These are phyloP conservation scores for Brettanomyces nanus DNA, from an alignment of 805 yeast species.

Conservation along the genomic window DNA sequence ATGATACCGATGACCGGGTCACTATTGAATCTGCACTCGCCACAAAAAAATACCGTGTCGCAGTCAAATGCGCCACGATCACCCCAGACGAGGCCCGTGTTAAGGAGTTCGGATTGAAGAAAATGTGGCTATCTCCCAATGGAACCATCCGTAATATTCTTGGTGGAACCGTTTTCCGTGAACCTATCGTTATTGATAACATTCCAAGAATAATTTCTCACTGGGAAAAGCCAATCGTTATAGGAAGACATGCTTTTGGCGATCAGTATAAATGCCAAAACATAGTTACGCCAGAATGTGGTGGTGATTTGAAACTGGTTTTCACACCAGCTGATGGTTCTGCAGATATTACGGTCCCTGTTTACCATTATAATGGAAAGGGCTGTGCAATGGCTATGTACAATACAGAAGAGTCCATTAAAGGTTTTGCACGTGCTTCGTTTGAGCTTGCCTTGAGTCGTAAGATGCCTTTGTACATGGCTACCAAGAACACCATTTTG, in stretches of 20 bases:
- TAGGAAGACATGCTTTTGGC: slow-evolving; percentile 96
- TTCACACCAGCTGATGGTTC: slow-evolving; percentile 67
- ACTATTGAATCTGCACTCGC: slow-evolving; percentile 89
- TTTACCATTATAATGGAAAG: slow-evolving; percentile 59
- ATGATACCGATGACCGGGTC: slow-evolving; percentile 79
- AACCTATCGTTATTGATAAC: slow-evolving; percentile 81
- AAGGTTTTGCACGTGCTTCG: slow-evolving; percentile 87
- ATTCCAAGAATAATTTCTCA: slow-evolving; percentile 85
- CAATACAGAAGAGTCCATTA: slow-evolving; percentile 87
- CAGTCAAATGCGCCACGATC: slow-evolving; percentile 95
- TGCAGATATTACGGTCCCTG: slow-evolving; percentile 46
- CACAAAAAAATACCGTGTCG: slow-evolving; percentile 81
- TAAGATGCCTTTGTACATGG: slow-evolving; percentile 71
- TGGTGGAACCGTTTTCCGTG: slow-evolving; percentile 96
- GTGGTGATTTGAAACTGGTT: slow-evolving; percentile 72
- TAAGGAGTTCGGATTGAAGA: slow-evolving; percentile 79
- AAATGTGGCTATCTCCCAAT: slow-evolving; percentile 97
- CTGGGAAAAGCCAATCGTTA: slow-evolving; percentile 93
- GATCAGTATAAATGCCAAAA: slow-evolving; percentile 96
- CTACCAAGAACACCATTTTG: slow-evolving; percentile 92
- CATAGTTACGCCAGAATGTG: slow-evolving; percentile 59
- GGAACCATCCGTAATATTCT: slow-evolving; percentile 93
- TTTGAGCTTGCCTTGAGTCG: slow-evolving; percentile 80
- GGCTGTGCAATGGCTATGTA: slow-evolving; percentile 92
- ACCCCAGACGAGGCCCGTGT: slow-evolving; percentile 98